phyloP scores from a whole-genome alignment of 768 basidiomycete species.

The Pleurotus pulmonarius region DNA sequence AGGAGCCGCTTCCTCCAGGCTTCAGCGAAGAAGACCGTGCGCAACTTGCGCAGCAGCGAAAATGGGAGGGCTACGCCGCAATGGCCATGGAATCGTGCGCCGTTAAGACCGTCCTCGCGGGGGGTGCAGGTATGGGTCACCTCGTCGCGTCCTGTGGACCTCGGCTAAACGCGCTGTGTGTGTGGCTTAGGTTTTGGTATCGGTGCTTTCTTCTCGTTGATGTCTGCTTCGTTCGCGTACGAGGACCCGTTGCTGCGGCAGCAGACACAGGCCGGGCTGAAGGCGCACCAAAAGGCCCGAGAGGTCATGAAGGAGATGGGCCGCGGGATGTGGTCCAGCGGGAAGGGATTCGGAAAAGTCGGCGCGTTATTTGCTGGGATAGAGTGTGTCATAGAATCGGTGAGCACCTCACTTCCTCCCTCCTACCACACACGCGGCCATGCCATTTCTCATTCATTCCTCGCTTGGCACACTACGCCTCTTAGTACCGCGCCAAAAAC shows the following conservation, averaged over 20 bases:
- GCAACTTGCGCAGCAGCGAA: constrained; percentile 63
- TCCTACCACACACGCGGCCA: too few relatives aligned
- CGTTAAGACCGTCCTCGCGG: constrained; percentile 77
- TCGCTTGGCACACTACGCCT: background rate
- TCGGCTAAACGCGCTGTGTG: background rate
- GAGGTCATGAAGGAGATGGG: constrained; percentile 95
- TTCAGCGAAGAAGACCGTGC: constrained; percentile 75
- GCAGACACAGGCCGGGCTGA: constrained; percentile 52
- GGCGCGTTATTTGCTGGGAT: constrained; percentile 93
- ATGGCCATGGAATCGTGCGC: constrained; percentile 84
- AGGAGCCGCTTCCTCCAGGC: constrained; percentile 85
- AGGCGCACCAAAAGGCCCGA: constrained; percentile 72
- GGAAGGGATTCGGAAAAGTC: constrained; percentile 92
- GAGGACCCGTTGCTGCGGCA: constrained; percentile 86
- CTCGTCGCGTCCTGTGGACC: constrained; percentile 13
- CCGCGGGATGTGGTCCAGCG: constrained; percentile 82
- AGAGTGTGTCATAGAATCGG: constrained; percentile 94
- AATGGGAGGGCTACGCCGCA: constrained; percentile 69
- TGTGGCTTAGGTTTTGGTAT: constrained; percentile 71
- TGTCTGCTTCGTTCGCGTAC: constrained; percentile 93
- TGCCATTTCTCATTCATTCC: background rate
- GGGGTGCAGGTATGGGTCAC: constrained; percentile 67
- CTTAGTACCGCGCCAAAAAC: constrained; percentile 91
- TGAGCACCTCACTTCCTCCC: constrained; percentile 31
- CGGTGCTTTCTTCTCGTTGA: constrained; percentile 93